A percentile compares a stretch with the other conserved stretches of the same genome.
phyloP scores from a whole-genome alignment of 192 early-diverging fungal genomes.

The Gaertneriomyces sp. region DNA sequence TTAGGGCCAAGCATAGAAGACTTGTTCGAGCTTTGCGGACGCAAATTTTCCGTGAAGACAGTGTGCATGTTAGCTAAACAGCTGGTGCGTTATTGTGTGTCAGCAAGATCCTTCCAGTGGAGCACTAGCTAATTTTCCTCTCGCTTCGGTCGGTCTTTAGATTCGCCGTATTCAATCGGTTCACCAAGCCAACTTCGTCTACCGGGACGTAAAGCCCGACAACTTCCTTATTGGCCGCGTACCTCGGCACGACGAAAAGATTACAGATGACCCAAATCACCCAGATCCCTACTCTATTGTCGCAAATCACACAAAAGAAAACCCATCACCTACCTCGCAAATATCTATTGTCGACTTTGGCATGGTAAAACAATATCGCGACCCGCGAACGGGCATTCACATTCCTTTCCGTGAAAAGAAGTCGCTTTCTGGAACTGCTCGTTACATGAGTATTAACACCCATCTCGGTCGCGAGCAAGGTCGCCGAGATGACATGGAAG shows the following conservation, averaged over 20 bases:
- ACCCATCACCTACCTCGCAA: slow-evolving; percentile 31
- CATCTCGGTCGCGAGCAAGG: slow-evolving; percentile 98
- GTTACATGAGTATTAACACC: slow-evolving; percentile 98
- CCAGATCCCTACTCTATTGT: slow-evolving; percentile 45
- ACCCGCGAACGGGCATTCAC: slow-evolving; percentile 94
- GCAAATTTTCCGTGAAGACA: slow-evolving; percentile 90
- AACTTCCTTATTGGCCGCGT: slow-evolving; percentile 93
- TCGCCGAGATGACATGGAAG: slow-evolving; percentile 93
- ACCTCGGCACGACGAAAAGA: slow-evolving; percentile 41
- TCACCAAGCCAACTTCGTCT: slow-evolving; percentile 92
- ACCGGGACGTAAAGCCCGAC: slow-evolving; percentile 98
- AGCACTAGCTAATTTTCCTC: neutral
- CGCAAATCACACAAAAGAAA: slow-evolving; percentile 41
- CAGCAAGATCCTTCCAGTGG: neutral
- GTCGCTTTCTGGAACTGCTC: slow-evolving; percentile 89
- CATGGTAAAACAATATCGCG: slow-evolving; percentile 97
- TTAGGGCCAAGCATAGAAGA: slow-evolving; percentile 93
- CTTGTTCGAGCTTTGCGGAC: slow-evolving; percentile 91
- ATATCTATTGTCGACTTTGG: slow-evolving; percentile 97
- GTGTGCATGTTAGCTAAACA: slow-evolving; percentile 93
- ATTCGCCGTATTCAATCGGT: slow-evolving; percentile 84
- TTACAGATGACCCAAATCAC: slow-evolving; percentile 8
- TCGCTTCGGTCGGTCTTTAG: slow-evolving; percentile 38
- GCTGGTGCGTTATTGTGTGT: slow-evolving; percentile 60
- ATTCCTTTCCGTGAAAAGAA: slow-evolving; percentile 97